phyloP scores from a whole-genome alignment of 2,329 filamentous ascomycete species.

The Trichoderma sp. region DNA sequence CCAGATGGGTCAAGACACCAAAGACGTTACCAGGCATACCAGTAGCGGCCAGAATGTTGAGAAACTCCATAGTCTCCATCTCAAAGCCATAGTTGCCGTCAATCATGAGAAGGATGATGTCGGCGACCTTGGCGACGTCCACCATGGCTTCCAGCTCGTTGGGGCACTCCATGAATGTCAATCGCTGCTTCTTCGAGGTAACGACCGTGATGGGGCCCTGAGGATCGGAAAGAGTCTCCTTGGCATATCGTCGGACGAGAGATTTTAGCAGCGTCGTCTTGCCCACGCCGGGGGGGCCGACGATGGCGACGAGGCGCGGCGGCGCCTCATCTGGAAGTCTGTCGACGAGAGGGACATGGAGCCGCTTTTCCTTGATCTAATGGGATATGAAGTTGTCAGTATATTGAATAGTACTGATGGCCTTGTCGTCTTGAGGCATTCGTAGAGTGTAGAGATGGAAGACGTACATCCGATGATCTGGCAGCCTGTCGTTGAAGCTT shows the following conservation, averaged over 20 bases:
- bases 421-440: neutral
- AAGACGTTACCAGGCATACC: constrained; percentile 99
- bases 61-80: constrained; percentile 99
- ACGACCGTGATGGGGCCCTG: constrained; percentile 93
- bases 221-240: constrained; percentile 88
- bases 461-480: constrained; percentile 67
- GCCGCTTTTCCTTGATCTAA: constrained; percentile 91
- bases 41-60: constrained; percentile 88
- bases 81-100: constrained; percentile 99
- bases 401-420: neutral
- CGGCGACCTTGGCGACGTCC: constrained; percentile 93
- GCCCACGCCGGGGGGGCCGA: constrained; percentile 91
- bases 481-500: constrained; percentile 75
- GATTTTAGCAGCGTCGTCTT: constrained; percentile 97
- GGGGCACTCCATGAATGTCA: constrained; percentile 97
- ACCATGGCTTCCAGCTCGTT: constrained; percentile 96
- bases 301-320: constrained; percentile 87
- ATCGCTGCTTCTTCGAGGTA: constrained; percentile 89
- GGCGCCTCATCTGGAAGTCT: constrained; percentile 93
- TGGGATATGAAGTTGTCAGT: constrained; percentile 30
- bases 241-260: constrained; percentile 89
- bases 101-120: constrained; percentile 97
- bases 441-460: constrained; percentile 25
- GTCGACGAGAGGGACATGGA: constrained; percentile 96
- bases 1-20: constrained; percentile 92